Conservation (phyloP, 768 basidiomycete species). For the Serendipita sp. region DNA sequence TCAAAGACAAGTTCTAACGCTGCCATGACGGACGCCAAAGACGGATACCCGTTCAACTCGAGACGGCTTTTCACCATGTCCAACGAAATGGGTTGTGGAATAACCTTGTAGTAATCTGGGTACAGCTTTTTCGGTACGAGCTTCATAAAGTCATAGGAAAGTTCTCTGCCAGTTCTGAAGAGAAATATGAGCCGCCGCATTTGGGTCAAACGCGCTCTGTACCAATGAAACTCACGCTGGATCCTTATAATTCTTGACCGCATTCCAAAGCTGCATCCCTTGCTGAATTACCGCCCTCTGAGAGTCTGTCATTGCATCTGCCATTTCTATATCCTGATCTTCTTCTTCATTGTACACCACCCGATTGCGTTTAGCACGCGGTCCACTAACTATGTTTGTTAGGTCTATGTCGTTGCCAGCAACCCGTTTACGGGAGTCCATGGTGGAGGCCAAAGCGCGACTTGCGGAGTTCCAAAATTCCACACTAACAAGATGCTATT, state of each 20-base stretch:
- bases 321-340: conserved; percentile 11
- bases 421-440: background rate
- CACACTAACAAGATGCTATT: too few relatives aligned
- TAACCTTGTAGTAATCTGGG: conserved; percentile 71
- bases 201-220: background rate
- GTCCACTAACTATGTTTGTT: background rate
- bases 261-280: background rate
- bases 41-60: conserved; percentile 39
- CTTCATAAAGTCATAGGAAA: conserved; percentile 37
- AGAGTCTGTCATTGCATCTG: background rate
- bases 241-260: background rate
- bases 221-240: background rate
- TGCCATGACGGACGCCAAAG: conserved; percentile 47
- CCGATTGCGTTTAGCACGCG: background rate
- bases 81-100: conserved; percentile 68
- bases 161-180: conserved; percentile 28
- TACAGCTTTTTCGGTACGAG: conserved; percentile 13
- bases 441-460: background rate
- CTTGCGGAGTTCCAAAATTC: background rate
- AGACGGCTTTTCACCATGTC: conserved; percentile 78
- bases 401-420: background rate
- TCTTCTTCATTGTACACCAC: background rate
- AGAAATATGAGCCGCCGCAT: background rate
- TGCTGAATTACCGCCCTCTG: background rate
- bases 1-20: conserved; percentile 67